These are phyloP conservation scores for Dysphania ambrosioides DNA, from an alignment of 148 eudicot species.

Conservation along the genomic window DNA sequence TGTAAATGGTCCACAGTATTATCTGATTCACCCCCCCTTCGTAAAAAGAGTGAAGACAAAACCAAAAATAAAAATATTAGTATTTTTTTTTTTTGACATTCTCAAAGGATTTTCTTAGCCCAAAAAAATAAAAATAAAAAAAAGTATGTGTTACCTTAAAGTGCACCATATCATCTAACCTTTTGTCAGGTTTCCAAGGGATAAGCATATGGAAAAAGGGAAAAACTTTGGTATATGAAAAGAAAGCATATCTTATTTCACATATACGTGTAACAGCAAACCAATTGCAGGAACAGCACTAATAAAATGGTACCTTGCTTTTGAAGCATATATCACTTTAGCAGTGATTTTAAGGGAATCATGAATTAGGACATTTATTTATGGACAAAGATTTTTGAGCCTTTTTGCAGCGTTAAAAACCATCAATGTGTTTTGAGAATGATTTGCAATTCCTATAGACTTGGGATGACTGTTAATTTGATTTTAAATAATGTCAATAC, in stretches of 20 bases:
- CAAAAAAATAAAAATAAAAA: no score
- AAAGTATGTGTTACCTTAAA: no score
- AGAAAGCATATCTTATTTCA: neutral
- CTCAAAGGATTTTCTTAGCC: no score
- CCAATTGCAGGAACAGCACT: constrained; percentile 10
- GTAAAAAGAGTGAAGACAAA: no score
- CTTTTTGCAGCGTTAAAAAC: neutral
- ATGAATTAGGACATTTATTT: neutral
- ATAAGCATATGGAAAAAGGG: constrained; percentile 7
- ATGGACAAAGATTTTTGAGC: constrained; percentile 9
- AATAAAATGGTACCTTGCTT: constrained; percentile 10
- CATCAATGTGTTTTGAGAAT: neutral
- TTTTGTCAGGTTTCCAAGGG: no score
- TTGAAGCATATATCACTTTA: constrained; percentile 19
- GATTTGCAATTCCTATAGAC: neutral
- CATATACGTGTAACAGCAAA: neutral
- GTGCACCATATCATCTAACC: no score
- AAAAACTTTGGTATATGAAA: constrained; percentile 10
- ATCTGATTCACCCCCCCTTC: no score
- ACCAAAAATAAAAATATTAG: no score
- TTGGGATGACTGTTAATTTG: no score
- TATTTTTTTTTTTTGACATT: no score
- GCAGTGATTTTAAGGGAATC: constrained; percentile 16
- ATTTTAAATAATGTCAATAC: no score
- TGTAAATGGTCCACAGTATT: constrained; percentile 3